Conservation (phyloP, 1,284 basidiomycete genomes). For the Mycosarcoma maydis region DNA sequence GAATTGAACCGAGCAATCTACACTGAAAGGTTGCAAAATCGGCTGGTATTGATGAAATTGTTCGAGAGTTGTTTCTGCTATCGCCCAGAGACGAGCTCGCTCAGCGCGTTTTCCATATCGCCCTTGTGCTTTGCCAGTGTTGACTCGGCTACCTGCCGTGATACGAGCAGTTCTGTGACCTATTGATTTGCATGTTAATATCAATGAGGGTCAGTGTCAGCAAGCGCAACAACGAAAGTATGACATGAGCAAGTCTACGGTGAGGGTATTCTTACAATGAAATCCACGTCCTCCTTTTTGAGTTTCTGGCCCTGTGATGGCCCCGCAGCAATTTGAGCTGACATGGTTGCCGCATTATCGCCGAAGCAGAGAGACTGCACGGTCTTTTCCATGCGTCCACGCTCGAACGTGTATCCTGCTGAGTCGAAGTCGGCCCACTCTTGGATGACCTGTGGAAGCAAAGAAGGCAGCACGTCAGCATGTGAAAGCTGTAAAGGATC, state of each 20-base stretch:
- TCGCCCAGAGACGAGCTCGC: constrained; percentile 26
- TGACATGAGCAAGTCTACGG: neutral
- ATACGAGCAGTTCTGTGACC: constrained; percentile 42
- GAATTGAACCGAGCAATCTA: too few relatives aligned
- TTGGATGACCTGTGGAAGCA: constrained; percentile 54
- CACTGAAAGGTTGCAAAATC: too few relatives aligned
- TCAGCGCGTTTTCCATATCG: constrained; percentile 44
- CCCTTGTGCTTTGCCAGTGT: constrained; percentile 48
- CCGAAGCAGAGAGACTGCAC: constrained; percentile 58
- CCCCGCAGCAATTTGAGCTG: constrained; percentile 34
- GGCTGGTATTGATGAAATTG: too few relatives aligned
- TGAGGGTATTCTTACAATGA: constrained; percentile 43
- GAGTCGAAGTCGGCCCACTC: constrained; percentile 63
- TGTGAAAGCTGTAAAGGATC: too few relatives aligned
- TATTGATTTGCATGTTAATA: neutral
- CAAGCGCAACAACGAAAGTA: neutral
- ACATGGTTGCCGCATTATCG: constrained; percentile 41
- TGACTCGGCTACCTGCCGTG: constrained; percentile 36
- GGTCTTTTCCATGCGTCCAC: constrained; percentile 59
- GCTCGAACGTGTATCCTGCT: constrained; percentile 59
- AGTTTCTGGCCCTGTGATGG: constrained; percentile 51
- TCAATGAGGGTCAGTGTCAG: neutral
- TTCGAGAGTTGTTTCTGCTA: too few relatives aligned
- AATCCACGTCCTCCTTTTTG: constrained; percentile 55
- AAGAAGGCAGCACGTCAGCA: too few relatives aligned